Evolutionary conservation across 495 filamentous ascomycete species (phyloP).

Genomic region (Penicillium coprophilum): DNA sequence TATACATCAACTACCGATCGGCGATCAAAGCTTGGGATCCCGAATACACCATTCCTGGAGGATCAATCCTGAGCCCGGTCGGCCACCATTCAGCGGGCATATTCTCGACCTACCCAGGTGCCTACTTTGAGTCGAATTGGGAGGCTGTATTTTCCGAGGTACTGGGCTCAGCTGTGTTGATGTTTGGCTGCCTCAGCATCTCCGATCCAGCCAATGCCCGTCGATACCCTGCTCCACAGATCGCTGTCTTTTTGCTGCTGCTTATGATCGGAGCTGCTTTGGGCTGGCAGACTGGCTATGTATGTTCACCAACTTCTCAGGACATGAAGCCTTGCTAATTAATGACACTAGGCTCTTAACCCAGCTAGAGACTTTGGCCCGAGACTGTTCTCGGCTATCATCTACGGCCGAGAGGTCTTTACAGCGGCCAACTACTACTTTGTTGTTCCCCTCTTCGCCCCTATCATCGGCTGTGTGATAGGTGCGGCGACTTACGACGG

Average conservation of each 20-base stretch:
- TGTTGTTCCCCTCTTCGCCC: slow-evolving; percentile 35
- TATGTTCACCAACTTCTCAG: slow-evolving; percentile 17
- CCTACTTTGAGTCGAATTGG: slow-evolving; percentile 34
- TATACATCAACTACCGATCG: slow-evolving; percentile 39
- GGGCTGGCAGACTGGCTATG: slow-evolving; percentile 42
- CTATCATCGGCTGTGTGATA: slow-evolving; percentile 33
- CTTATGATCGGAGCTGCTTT: slow-evolving; percentile 35
- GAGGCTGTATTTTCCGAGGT: slow-evolving; percentile 36
- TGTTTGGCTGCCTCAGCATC: slow-evolving; percentile 35
- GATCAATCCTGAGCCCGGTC: slow-evolving; percentile 35
- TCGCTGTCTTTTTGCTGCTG: slow-evolving; percentile 34
- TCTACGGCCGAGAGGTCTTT: slow-evolving; percentile 38
- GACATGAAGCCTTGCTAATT: slow-evolving; percentile 9
- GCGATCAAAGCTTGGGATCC: slow-evolving; percentile 39
- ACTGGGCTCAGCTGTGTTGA: slow-evolving; percentile 35
- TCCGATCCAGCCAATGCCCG: slow-evolving; percentile 29
- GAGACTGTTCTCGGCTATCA: slow-evolving; percentile 35
- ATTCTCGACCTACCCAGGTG: slow-evolving; percentile 35
- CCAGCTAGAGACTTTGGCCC: slow-evolving; percentile 39
- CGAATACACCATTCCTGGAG: slow-evolving; percentile 40
- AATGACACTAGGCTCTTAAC: slow-evolving; percentile 32
- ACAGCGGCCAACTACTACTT: slow-evolving; percentile 36
- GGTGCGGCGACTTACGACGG: slow-evolving; percentile 33
- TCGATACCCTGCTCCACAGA: slow-evolving; percentile 32
- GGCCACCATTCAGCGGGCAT: slow-evolving; percentile 40